These are phyloP conservation scores for Arxiozyma telluris DNA, from an alignment of 1,139 yeast genomes.

Conservation along the genomic window DNA sequence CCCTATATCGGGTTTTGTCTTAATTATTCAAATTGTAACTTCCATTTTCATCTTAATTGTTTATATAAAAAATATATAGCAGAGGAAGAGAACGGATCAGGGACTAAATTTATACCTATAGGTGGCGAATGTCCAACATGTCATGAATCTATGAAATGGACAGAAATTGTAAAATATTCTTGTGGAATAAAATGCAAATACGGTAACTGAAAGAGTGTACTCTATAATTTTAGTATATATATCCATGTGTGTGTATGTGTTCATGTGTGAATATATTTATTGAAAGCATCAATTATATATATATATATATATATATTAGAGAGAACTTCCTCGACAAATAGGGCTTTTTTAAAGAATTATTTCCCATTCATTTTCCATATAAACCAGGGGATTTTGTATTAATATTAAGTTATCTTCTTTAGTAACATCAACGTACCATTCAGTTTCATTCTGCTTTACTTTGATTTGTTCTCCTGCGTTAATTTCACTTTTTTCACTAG, in stretches of 20 bases:
- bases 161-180: slow-evolving; percentile 34
- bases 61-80: slow-evolving; percentile 28
- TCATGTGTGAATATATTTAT: too few species aligned
- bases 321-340: background rate
- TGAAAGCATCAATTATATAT: too few species aligned
- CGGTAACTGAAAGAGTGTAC: background rate
- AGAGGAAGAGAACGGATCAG: slow-evolving; percentile 12
- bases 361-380: slow-evolving; percentile 44
- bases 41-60: slow-evolving; percentile 27
- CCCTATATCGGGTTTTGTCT: slow-evolving; percentile 36
- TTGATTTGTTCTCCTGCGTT: slow-evolving; percentile 19
- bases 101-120: slow-evolving; percentile 33
- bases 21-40: slow-evolving; percentile 2
- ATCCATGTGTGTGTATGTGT: background rate
- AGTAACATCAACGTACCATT: slow-evolving; percentile 33
- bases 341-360: slow-evolving; percentile 22
- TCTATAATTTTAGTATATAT: background rate
- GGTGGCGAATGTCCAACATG: slow-evolving; percentile 38
- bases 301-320: background rate
- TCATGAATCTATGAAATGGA: slow-evolving; percentile 35
- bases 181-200: background rate
- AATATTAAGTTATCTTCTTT: slow-evolving; percentile 19
- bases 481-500: slow-evolving; percentile 22
- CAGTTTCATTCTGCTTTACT: slow-evolving; percentile 33
- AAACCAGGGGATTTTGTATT: slow-evolving; percentile 49